Evolutionary conservation across 2,329 filamentous ascomycete genomes (phyloP).

Genomic region (Colletotrichum neosansevieriae): DNA sequence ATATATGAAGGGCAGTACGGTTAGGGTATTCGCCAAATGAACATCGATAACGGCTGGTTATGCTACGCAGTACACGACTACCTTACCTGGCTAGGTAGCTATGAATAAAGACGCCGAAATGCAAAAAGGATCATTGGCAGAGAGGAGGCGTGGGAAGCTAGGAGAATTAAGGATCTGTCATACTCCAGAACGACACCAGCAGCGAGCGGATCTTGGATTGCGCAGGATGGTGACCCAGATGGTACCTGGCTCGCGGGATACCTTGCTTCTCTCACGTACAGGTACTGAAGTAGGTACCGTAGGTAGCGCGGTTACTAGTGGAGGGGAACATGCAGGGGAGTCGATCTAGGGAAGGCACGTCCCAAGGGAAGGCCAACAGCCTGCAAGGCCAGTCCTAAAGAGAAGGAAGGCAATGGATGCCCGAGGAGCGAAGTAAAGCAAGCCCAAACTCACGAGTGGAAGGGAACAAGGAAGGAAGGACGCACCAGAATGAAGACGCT

Average conservation of each 20-base stretch:
- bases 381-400: neutral
- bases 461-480: neutral
- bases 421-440: no score
- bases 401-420: neutral
- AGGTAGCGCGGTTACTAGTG: slow-evolving; percentile 17
- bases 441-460: no score
- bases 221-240: neutral
- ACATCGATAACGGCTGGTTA: neutral
- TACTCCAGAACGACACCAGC: neutral
- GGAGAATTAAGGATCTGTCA: slow-evolving; percentile 13
- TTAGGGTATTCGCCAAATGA: neutral
- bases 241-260: slow-evolving; percentile 3
- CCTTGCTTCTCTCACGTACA: neutral
- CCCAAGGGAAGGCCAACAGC: neutral
- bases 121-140: neutral
- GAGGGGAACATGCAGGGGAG: slow-evolving; percentile 24
- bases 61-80: no score
- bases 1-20: no score
- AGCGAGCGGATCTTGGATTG: neutral
- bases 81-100: no score
- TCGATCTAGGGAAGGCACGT: slow-evolving; percentile 6
- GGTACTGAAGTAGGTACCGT: no score
- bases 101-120: no score
- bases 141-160: neutral
- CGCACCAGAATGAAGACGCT: neutral